Conservation (phyloP, 225 moss, liverwort and hornwort genomes). For the Takakia lepidozioides region DNA sequence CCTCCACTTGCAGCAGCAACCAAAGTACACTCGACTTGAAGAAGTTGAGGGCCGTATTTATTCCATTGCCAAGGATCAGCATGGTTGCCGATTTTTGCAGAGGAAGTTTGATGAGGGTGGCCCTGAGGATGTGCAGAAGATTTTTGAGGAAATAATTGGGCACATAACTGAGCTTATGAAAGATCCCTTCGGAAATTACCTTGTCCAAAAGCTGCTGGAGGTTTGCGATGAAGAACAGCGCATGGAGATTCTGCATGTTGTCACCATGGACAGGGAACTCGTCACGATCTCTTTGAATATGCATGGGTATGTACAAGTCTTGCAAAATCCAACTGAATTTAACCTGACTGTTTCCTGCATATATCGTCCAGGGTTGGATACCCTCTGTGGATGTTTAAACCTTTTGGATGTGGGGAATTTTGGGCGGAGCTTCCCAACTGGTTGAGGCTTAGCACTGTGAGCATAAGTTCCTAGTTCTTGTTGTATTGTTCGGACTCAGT, state of each 20-base stretch:
- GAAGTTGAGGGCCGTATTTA: slow-evolving; percentile 95
- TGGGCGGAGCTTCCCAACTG: no score
- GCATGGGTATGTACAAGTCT: slow-evolving; percentile 66
- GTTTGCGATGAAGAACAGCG: slow-evolving; percentile 85
- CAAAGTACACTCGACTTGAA: slow-evolving; percentile 88
- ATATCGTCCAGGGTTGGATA: no score
- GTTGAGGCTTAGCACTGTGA: neutral
- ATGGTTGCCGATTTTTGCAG: slow-evolving; percentile 95
- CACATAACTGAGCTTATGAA: slow-evolving; percentile 97
- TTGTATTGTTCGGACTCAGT: slow-evolving; percentile 7
- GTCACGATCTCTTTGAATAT: slow-evolving; percentile 92
- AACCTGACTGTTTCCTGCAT: no score
- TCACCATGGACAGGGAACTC: slow-evolving; percentile 82
- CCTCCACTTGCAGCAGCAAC: slow-evolving; percentile 66
- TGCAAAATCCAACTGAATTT: no score
- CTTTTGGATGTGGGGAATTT: no score
- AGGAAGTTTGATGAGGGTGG: slow-evolving; percentile 99
- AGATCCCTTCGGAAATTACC: slow-evolving; percentile 93
- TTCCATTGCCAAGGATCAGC: slow-evolving; percentile 95
- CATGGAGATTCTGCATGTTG: slow-evolving; percentile 94
- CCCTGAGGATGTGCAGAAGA: slow-evolving; percentile 90
- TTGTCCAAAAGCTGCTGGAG: slow-evolving; percentile 91
- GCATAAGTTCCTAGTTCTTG: slow-evolving; percentile 19
- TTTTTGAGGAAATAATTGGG: slow-evolving; percentile 87
- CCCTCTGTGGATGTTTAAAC: no score